phyloP scores from a whole-genome alignment of 2,329 filamentous ascomycete genomes.

The Harringtonia lauricola region DNA sequence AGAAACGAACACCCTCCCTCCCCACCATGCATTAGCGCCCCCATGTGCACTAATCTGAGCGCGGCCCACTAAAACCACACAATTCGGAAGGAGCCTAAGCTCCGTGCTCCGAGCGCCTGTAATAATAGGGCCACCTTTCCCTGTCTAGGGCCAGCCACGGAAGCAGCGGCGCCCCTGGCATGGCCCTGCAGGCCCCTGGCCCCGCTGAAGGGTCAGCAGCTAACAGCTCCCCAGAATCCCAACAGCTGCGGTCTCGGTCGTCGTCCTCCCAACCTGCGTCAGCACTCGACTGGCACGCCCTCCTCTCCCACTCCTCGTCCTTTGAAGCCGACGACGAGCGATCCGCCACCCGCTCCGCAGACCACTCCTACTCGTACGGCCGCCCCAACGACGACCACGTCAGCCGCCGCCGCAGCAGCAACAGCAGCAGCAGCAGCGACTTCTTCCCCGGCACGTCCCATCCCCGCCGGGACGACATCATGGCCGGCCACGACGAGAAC shows the following conservation, averaged over 20 bases:
- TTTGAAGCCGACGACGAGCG: constrained; percentile 62
- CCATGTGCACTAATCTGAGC: neutral
- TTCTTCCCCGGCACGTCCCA: neutral
- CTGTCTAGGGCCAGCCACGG: too few species aligned
- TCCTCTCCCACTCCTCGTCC: constrained; percentile 48
- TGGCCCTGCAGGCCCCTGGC: too few species aligned
- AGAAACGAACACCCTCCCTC: too few species aligned
- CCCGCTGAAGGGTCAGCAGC: too few species aligned
- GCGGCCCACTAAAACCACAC: too few species aligned
- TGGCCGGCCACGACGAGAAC: constrained; percentile 1
- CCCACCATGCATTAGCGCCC: neutral
- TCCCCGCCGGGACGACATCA: neutral
- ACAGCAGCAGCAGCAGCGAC: neutral
- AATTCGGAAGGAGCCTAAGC: too few species aligned
- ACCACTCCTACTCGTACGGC: too few species aligned
- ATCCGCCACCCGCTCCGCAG: constrained; percentile 25
- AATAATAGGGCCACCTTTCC: too few species aligned
- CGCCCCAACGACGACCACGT: neutral
- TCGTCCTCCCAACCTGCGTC: too few species aligned
- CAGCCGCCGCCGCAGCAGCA: neutral
- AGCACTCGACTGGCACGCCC: constrained; percentile 30
- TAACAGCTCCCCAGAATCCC: constrained; percentile 24
- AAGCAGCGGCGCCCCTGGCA: too few species aligned
- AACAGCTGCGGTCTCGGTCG: too few species aligned
- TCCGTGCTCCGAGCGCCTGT: too few species aligned